Evolutionary conservation across 1,284 basidiomycete genomes (phyloP), one percentile per base, ranked within the genome.

Genomic region (Cronartium ribicola): DNA sequence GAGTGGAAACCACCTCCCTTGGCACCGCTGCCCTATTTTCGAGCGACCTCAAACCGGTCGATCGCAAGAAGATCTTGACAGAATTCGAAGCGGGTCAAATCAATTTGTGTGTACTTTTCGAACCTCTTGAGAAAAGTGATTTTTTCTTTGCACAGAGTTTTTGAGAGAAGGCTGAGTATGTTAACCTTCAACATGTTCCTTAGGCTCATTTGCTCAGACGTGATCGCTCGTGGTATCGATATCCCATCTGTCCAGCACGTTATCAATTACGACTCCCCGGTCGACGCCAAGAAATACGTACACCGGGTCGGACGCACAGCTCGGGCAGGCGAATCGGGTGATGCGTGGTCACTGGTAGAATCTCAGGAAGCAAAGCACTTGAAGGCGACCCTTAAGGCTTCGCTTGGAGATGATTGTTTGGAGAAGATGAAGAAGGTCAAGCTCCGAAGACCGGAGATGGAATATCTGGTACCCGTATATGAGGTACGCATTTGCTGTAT

Each of bases 281-380:
- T 97, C n/a, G 95, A 98, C 80, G 91, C 96, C 86, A 87, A 92
- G 66, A 98, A 98, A 82, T 98, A 98, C 80, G 91, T 98, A 20
- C 95, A 98, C 81, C 89, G 95, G 63, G 94, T 94, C 0, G 95
- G 95, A 20, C 86, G 95, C 51, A 98, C 95, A 0, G 95, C 95
- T 3, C 87, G 95, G 75, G 95, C 95, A 1, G 93, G 93, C 0
- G 85, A 90, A 61, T 82, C 83, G 13, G 95, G 95, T 4, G 87
- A 90, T 76, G 93, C 93, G 0, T 98, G 94, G 94, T 91, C 90
- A 2, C 83, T 98, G 76, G 91, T 98, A 4, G 95, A 98, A 60
- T 61, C 55, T 4, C 71, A 74, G 37, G 64, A 74, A 40, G 71
- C 71, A 13, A 74, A 66, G 39, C 67, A 39, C 41, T 46, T 74